Conservation (phyloP, 2,329 filamentous ascomycete species). For the Neospermospora avenae region DNA sequence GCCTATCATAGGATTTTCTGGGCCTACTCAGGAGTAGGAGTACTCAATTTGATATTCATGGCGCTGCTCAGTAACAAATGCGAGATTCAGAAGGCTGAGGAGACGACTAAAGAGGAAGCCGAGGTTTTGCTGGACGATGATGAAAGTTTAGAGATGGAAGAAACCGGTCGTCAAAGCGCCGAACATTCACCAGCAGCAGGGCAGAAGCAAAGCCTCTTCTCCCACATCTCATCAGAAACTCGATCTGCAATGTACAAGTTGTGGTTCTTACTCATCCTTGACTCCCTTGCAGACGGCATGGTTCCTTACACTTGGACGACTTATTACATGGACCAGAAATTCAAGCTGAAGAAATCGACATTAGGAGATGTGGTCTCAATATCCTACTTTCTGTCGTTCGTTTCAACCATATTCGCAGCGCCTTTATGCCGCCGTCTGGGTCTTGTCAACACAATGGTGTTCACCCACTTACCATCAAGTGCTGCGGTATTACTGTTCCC, state of each 20-base stretch:
- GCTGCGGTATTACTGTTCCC: conserved; percentile 52
- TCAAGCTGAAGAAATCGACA: conserved; percentile 51
- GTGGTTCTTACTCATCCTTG: conserved; percentile 62
- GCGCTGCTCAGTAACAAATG: conserved; percentile 44
- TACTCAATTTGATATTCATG: conserved; percentile 53
- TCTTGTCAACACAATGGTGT: conserved; percentile 69
- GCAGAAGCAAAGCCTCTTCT: conserved; percentile 38
- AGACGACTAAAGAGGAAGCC: conserved; percentile 14
- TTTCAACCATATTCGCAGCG: conserved; percentile 48
- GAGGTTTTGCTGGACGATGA: conserved; percentile 21
- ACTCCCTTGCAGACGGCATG: conserved; percentile 66
- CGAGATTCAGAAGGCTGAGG: conserved; percentile 16
- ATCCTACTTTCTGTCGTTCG: conserved; percentile 53
- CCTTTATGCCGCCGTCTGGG: conserved; percentile 49
- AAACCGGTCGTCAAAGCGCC: background rate
- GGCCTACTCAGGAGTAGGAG: conserved; percentile 52
- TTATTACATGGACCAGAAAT: conserved; percentile 57
- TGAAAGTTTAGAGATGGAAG: conserved; percentile 7
- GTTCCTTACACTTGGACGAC: conserved; percentile 54
- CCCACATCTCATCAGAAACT: conserved; percentile 56
- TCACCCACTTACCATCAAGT: conserved; percentile 65
- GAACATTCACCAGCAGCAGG: background rate
- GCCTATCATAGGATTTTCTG: conserved; percentile 56
- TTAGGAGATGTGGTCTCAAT: conserved; percentile 57
- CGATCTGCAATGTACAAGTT: conserved; percentile 59